Percentiles rank a stretch among this genome's conserved stretches.
Conservation (phyloP, 768 basidiomycete genomes). For the Boletus rufocinnamomeus region DNA sequence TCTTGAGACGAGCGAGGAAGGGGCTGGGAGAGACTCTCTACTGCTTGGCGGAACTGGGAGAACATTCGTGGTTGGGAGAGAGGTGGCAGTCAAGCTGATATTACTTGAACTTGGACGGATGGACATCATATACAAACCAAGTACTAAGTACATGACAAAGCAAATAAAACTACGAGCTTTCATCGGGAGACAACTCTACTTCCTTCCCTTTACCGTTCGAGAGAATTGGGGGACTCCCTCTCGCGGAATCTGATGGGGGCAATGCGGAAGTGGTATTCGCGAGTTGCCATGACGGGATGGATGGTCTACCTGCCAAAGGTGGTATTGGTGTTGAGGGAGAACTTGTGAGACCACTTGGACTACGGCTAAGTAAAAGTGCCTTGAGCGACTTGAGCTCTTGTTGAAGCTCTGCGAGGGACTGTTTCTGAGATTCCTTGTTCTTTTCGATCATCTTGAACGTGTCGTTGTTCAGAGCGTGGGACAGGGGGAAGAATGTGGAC, state of each 20-base stretch:
- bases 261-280: conserved; percentile 40
- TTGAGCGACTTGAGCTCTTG: conserved; percentile 95
- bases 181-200: conserved; percentile 32
- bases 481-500: conserved; percentile 10
- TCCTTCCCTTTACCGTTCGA: conserved; percentile 64
- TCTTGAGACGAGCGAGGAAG: conserved; percentile 41
- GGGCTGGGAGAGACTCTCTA: conserved; percentile 65
- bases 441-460: conserved; percentile 85
- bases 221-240: conserved; percentile 8
- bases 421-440: conserved; percentile 81
- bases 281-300: conserved; percentile 93
- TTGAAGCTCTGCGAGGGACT: conserved; percentile 84
- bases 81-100: background rate
- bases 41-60: conserved; percentile 69
- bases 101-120: background rate
- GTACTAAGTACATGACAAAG: conserved; percentile 6
- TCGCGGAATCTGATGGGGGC: conserved; percentile 18
- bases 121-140: conserved; percentile 1
- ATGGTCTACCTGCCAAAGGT: conserved; percentile 56
- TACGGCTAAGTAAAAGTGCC: conserved; percentile 77
- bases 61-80: conserved; percentile 53
- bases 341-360: conserved; percentile 48
- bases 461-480: background rate
- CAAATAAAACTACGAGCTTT: conserved; percentile 21
- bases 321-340: conserved; percentile 53